Evolutionary conservation across 768 basidiomycete genomes (phyloP).

Genomic region (Galerina marginata): DNA sequence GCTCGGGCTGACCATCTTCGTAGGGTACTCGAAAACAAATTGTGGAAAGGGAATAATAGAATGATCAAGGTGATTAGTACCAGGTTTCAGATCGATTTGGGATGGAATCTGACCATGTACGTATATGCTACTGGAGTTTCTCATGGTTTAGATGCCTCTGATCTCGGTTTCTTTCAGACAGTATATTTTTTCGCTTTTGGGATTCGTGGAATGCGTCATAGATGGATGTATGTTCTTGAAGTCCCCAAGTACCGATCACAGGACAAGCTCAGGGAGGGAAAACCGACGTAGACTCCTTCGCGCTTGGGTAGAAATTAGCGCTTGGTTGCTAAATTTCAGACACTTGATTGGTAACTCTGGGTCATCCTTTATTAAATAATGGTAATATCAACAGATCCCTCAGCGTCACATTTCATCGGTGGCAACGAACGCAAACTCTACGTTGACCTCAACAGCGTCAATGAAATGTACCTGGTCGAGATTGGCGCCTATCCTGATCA

Average conservation of each 20-base stretch:
- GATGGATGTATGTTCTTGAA: constrained; percentile 51
- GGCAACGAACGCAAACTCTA: constrained; percentile 44
- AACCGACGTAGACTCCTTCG: constrained; percentile 70
- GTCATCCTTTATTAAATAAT: too few relatives aligned
- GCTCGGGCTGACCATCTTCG: constrained; percentile 4
- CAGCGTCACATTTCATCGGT: constrained; percentile 56
- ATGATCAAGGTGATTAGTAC: constrained; percentile 56
- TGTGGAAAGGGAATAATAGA: constrained; percentile 75
- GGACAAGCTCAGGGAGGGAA: constrained; percentile 49
- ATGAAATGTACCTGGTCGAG: constrained; percentile 74
- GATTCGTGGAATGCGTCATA: constrained; percentile 43
- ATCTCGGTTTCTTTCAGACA: constrained; percentile 36
- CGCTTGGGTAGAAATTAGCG: constrained; percentile 78
- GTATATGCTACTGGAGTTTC: constrained; percentile 26
- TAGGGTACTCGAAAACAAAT: constrained; percentile 76
- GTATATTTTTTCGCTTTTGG: constrained; percentile 48
- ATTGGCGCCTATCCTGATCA: constrained; percentile 82
- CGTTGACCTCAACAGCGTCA: constrained; percentile 49
- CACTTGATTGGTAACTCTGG: constrained; percentile 46
- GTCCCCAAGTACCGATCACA: constrained; percentile 60
- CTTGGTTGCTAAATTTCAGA: constrained; percentile 68
- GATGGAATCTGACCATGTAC: constrained; percentile 67
- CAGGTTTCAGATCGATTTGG: constrained; percentile 66
- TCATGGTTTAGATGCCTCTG: not conserved
- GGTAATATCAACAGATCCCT: constrained; percentile 13